Conservation (phyloP, 257 asterid species). For the Plectranthus barbatus region DNA sequence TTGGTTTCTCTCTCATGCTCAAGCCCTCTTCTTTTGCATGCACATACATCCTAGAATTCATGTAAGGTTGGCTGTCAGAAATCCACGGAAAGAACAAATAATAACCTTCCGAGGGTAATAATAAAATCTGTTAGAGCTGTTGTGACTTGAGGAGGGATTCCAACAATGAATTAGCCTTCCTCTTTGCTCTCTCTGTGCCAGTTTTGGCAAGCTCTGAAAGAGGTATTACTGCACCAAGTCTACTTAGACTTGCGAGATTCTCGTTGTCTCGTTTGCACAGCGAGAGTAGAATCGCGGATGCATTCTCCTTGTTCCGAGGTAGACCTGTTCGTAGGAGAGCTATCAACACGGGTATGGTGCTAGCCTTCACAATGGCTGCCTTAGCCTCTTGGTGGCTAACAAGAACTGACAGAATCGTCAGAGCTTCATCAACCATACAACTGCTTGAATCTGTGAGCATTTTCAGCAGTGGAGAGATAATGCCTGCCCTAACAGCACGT, state of each 20-base stretch:
- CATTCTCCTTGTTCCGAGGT: slow-evolving; percentile 70
- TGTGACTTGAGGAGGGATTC: slow-evolving; percentile 56
- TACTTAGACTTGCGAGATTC: slow-evolving; percentile 51
- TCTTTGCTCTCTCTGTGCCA: slow-evolving; percentile 82
- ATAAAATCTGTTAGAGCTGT: slow-evolving; percentile 27
- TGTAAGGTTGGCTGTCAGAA: slow-evolving; percentile 32
- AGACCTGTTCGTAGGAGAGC: slow-evolving; percentile 63
- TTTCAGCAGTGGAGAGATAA: slow-evolving; percentile 47
- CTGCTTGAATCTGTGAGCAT: slow-evolving; percentile 70
- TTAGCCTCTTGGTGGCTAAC: slow-evolving; percentile 82
- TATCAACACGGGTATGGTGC: slow-evolving; percentile 61
- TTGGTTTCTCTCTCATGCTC: slow-evolving; percentile 42
- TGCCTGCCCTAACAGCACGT: slow-evolving; percentile 82
- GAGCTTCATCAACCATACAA: slow-evolving; percentile 84
- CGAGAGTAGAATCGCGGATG: slow-evolving; percentile 64
- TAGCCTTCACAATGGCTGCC: slow-evolving; percentile 57
- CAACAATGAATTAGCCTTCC: slow-evolving; percentile 76
- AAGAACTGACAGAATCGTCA: slow-evolving; percentile 81
- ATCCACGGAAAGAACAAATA: slow-evolving; percentile 22
- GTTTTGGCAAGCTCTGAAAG: slow-evolving; percentile 55
- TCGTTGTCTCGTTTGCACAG: slow-evolving; percentile 67
- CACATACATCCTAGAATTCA: slow-evolving; percentile 39
- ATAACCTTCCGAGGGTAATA: not conserved
- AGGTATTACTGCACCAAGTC: slow-evolving; percentile 73
- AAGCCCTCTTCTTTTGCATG: slow-evolving; percentile 21